phyloP scores from a whole-genome alignment of 805 yeast genomes.

The Teunomyces barrocoloradensis region DNA sequence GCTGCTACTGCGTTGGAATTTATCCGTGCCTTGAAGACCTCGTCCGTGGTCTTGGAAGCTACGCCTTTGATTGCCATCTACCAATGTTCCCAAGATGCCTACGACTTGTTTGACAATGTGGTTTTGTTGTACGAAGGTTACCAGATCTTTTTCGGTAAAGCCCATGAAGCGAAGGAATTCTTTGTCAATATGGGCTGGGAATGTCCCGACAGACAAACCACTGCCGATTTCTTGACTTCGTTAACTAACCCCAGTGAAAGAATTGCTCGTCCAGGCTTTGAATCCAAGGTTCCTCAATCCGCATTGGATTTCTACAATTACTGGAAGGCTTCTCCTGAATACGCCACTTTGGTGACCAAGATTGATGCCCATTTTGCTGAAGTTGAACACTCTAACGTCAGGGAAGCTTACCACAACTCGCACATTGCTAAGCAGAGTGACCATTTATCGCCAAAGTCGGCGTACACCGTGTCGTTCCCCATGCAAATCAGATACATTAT shows the following conservation, averaged over 20 bases:
- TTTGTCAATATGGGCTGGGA: conserved; percentile 38
- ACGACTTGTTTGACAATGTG: conserved; percentile 60
- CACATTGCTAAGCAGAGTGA: conserved; percentile 45
- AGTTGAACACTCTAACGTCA: conserved; percentile 9
- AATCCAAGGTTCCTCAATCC: conserved; percentile 27
- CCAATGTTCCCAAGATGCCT: conserved; percentile 66
- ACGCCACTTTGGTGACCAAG: conserved; percentile 19
- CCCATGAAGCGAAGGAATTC: conserved; percentile 45
- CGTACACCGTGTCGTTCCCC: conserved; percentile 41
- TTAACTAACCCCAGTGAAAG: conserved; percentile 29
- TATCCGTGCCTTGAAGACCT: conserved; percentile 58
- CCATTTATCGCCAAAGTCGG: conserved; percentile 27
- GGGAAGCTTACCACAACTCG: conserved; percentile 13
- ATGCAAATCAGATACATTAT: conserved; percentile 54
- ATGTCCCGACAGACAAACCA: conserved; percentile 40
- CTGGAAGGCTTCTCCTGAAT: conserved; percentile 31
- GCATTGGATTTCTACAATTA: conserved; percentile 26
- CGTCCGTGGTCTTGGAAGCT: conserved; percentile 50
- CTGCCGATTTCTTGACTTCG: conserved; percentile 33
- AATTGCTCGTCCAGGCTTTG: conserved; percentile 34
- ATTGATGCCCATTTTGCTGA: conserved; percentile 22
- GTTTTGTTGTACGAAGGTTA: conserved; percentile 58
- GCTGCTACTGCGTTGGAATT: conserved; percentile 79
- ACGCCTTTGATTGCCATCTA: conserved; percentile 66
- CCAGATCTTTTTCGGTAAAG: conserved; percentile 60